These are phyloP conservation scores for Schizothecium vesticola DNA, from an alignment of 495 filamentous ascomycete species.

Conservation along the genomic window DNA sequence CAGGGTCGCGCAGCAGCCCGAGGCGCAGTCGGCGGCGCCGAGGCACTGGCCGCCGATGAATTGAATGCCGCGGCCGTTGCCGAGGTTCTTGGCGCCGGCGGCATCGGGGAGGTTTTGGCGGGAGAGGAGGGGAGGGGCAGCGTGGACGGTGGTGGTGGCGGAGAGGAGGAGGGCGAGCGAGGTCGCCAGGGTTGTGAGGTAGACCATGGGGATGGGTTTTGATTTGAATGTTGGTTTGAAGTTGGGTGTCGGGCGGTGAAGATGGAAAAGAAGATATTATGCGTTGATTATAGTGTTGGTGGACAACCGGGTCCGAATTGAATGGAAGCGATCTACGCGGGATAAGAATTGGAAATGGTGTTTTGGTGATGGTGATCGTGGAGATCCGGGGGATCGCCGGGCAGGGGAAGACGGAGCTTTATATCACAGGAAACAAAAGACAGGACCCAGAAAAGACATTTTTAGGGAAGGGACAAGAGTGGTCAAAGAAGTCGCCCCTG, in stretches of 20 bases:
- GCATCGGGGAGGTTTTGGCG: constrained; percentile 34
- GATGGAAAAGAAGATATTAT: not conserved
- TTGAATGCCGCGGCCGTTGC: constrained; percentile 34
- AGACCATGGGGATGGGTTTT: constrained; percentile 20
- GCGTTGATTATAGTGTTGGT: not conserved
- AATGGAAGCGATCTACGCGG: not conserved
- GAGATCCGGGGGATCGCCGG: not conserved
- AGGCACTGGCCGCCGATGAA: constrained; percentile 43
- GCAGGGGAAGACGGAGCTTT: not conserved
- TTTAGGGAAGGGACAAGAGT: not conserved
- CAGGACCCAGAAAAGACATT: not conserved
- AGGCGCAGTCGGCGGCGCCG: constrained; percentile 37
- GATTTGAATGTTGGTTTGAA: not conserved
- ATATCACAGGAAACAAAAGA: constrained; percentile 4
- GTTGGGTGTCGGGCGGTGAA: constrained; percentile 11
- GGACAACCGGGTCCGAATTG: constrained; percentile 13
- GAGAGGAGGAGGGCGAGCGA: constrained; percentile 42
- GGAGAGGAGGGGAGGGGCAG: constrained; percentile 47
- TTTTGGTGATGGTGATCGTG: constrained; percentile 1
- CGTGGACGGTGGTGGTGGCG: constrained; percentile 37
- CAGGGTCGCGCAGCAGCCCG: constrained; percentile 34
- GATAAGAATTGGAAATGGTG: not conserved
- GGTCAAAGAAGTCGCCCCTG: not conserved
- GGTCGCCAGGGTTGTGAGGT: constrained; percentile 15
- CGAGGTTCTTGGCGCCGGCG: constrained; percentile 35